Evolutionary conservation across 2,329 filamentous ascomycete genomes (phyloP).

Genomic region (Exophiala oligosperma): DNA sequence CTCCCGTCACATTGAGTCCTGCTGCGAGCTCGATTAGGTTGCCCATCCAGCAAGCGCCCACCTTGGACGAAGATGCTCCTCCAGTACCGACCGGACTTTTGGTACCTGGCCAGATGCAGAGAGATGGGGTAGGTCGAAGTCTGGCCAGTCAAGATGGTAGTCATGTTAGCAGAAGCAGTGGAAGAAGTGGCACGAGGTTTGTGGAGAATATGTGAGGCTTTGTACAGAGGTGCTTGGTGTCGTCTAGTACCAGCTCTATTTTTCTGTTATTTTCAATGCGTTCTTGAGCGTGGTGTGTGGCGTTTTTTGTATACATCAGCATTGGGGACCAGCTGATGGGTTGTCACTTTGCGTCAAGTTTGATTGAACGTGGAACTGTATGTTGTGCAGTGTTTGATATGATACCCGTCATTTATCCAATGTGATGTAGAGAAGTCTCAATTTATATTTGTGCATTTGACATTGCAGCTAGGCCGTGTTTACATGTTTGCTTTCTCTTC

Average conservation of each 20-base stretch:
- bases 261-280: background rate
- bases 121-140: slow-evolving; percentile 45
- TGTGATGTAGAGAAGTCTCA: background rate
- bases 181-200: slow-evolving; percentile 40
- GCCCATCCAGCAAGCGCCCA: slow-evolving; percentile 27
- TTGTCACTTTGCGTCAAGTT: background rate
- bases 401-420: slow-evolving; percentile 12
- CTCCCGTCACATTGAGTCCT: slow-evolving; percentile 39
- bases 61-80: slow-evolving; percentile 26
- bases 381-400: slow-evolving; percentile 4
- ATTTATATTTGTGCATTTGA: slow-evolving; percentile 1
- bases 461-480: no score
- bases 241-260: background rate
- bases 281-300: slow-evolving; percentile 13
- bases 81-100: slow-evolving; percentile 33
- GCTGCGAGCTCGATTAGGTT: slow-evolving; percentile 32
- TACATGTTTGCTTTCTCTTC: no score
- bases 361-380: background rate
- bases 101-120: slow-evolving; percentile 32
- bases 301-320: slow-evolving; percentile 3
- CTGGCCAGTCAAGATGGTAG: slow-evolving; percentile 46
- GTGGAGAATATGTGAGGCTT: slow-evolving; percentile 34
- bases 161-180: slow-evolving; percentile 31
- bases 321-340: background rate
- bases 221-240: background rate